Conservation (phyloP, 805 yeast species). For the Hagleromyces aurorensis region DNA sequence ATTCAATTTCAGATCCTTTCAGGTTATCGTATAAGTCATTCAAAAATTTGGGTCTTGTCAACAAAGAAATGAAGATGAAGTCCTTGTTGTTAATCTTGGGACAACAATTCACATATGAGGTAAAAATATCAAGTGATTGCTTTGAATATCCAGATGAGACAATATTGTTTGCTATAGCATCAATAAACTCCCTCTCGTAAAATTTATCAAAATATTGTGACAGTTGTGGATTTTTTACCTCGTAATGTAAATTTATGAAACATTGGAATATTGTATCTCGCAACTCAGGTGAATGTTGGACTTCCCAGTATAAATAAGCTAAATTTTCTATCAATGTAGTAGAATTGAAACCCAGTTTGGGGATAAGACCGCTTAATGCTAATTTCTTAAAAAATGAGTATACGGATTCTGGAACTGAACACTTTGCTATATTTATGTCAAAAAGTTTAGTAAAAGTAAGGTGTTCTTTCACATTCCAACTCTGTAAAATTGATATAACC, state of each 20-base stretch:
- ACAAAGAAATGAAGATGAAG: conserved; percentile 10
- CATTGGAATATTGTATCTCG: too few species aligned
- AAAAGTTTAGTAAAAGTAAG: conserved; percentile 4
- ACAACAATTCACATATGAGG: conserved; percentile 9
- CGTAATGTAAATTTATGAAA: conserved; percentile 6
- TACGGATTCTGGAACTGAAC: neutral
- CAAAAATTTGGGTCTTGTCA: conserved; percentile 14
- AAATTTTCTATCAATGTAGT: conserved; percentile 13
- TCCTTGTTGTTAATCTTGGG: conserved; percentile 11
- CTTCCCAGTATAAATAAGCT: conserved; percentile 8
- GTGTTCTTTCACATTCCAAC: conserved; percentile 6
- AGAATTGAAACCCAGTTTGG: conserved; percentile 2
- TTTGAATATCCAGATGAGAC: conserved; percentile 3
- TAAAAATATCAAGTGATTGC: conserved; percentile 5
- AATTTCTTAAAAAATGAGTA: conserved; percentile 3
- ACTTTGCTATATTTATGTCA: conserved; percentile 5
- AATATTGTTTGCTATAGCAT: conserved; percentile 6
- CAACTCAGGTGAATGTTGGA: too few species aligned
- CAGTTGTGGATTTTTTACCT: conserved; percentile 3
- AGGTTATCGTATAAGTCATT: conserved; percentile 6
- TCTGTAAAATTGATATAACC: conserved; percentile 1
- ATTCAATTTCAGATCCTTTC: neutral
- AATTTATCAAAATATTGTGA: conserved; percentile 6
- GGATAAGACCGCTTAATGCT: conserved; percentile 4
- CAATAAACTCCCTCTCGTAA: conserved; percentile 12